Evolutionary conservation across 2,329 filamentous ascomycete genomes (phyloP), one percentile per base, ranked within the genome.

Genomic region (Talaromyces sp.): DNA sequence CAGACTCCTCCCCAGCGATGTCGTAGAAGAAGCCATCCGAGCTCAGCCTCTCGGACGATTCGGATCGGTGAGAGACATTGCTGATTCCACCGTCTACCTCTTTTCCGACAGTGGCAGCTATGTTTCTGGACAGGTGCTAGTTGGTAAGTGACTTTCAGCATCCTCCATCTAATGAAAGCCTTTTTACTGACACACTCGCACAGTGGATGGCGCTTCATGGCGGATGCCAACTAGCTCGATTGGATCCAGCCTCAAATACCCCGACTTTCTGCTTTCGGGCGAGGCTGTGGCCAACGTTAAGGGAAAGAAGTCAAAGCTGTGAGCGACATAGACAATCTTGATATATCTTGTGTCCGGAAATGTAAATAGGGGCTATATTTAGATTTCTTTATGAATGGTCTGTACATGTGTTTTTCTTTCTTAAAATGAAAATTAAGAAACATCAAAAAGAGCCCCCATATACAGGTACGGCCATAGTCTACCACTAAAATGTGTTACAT

Each of bases 11-110:
- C 80, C 84, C 32, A 80, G 82, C 24, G 79, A 82, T 57, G 74
- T 82, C 0, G 79, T 80, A 1, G 74, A 78, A 14, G 74, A 75
- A 0, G 75, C 77, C 1, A 67, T 80, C 35, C 77, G 81, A 27
- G 64, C 67, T 2, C 83, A 96, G 41, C 94, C 94, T 0, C 77
- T 87, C 2, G 91, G 91, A 1, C 82, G 92, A 60, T 86, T 86
- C 74, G 94, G 93, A 7, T 84, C 84, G 0, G 85, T 96, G 27
- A 89, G 88, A 65, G 93, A 99, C 70, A 92, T 99, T 68, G 89
- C 92, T 0, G 93, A 99, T 74, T 90, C 93, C 1, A 97, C 93
- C 0, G 85, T 97, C 0, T 99, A 87, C 68, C 74, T 97, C 59
- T 94, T 97, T 71, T 90, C 89, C 52, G 90, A 96, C 52, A 86